phyloP scores from a whole-genome alignment of 352 stramenopile species.

The Peronosclerospora sorghi region DNA sequence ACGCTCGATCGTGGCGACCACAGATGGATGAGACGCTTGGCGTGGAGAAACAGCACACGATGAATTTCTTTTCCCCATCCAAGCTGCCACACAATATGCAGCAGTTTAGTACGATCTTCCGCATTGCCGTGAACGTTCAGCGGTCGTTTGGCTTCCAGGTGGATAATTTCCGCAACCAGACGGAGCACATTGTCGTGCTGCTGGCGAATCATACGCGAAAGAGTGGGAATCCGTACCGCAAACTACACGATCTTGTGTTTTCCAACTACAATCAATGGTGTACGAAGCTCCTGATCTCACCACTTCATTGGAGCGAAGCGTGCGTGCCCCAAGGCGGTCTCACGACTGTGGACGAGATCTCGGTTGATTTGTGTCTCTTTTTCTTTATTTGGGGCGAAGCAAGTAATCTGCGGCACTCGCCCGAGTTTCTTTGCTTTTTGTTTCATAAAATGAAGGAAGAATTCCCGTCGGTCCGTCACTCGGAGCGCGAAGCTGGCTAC shows the following conservation, averaged over 20 bases:
- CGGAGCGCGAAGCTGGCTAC: slow-evolving; percentile 86
- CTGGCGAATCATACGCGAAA: slow-evolving; percentile 88
- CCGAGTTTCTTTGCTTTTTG: slow-evolving; percentile 97
- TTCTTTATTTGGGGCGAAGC: slow-evolving; percentile 99
- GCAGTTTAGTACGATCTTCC: slow-evolving; percentile 74
- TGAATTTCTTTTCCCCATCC: slow-evolving; percentile 74
- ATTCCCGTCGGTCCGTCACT: slow-evolving; percentile 59
- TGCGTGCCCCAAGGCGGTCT: slow-evolving; percentile 58
- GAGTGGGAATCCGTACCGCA: slow-evolving; percentile 69
- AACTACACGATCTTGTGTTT: slow-evolving; percentile 73
- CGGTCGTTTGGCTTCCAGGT: slow-evolving; percentile 75
- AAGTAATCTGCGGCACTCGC: slow-evolving; percentile 95
- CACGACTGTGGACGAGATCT: slow-evolving; percentile 84
- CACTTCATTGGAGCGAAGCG: slow-evolving; percentile 61
- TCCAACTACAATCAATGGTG: slow-evolving; percentile 86
- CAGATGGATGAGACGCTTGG: slow-evolving; percentile 16
- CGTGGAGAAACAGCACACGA: slow-evolving; percentile 31
- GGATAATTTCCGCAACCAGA: slow-evolving; percentile 92
- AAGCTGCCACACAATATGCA: slow-evolving; percentile 74
- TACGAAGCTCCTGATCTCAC: slow-evolving; percentile 64
- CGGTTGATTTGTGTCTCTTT: slow-evolving; percentile 86
- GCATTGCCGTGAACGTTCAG: slow-evolving; percentile 77
- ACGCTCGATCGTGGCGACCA: slow-evolving; percentile 59
- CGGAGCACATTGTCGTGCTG: slow-evolving; percentile 94
- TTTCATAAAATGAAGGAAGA: slow-evolving; percentile 93